Conservation (phyloP, 1,139 yeast genomes). For the Kurtzmaniella quercitrusa region DNA sequence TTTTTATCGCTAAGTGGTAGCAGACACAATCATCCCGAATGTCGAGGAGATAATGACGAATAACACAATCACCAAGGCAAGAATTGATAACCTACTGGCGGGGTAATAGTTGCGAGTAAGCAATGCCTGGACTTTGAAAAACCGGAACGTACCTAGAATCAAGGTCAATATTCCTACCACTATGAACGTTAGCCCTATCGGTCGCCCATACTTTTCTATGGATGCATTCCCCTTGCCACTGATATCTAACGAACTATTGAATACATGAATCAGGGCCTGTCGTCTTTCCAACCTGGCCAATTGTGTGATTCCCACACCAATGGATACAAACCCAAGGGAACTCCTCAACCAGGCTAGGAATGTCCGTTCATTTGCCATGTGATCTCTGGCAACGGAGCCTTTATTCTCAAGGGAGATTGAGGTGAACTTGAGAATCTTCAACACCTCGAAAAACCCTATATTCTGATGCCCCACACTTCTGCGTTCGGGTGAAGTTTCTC, state of each 20-base stretch:
- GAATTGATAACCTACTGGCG: constrained; percentile 24
- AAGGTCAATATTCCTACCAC: constrained; percentile 32
- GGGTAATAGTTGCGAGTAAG: constrained; percentile 26
- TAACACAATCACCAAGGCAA: constrained; percentile 16
- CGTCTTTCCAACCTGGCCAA: constrained; percentile 28
- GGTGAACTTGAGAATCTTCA: constrained; percentile 10
- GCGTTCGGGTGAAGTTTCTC: background rate
- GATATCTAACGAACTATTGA: background rate
- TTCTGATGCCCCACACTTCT: constrained; percentile 1
- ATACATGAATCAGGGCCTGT: background rate
- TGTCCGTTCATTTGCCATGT: constrained; percentile 72
- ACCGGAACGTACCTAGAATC: constrained; percentile 28
- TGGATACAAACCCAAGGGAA: constrained; percentile 36
- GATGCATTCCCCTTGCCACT: background rate
- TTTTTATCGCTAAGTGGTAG: background rate
- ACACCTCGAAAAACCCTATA: constrained; percentile 4
- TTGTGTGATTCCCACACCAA: constrained; percentile 42
- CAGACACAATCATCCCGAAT: constrained; percentile 17
- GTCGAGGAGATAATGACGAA: constrained; percentile 21
- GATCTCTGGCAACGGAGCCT: constrained; percentile 48
- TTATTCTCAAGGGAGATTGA: constrained; percentile 40
- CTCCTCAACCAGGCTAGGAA: constrained; percentile 76
- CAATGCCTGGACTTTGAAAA: constrained; percentile 30
- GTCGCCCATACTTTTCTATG: constrained; percentile 28
- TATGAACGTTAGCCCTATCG: constrained; percentile 33